Evolutionary conservation across 768 basidiomycete species (phyloP), one percentile per base, ranked within the genome.

Genomic region (Hypholoma fasciculare): DNA sequence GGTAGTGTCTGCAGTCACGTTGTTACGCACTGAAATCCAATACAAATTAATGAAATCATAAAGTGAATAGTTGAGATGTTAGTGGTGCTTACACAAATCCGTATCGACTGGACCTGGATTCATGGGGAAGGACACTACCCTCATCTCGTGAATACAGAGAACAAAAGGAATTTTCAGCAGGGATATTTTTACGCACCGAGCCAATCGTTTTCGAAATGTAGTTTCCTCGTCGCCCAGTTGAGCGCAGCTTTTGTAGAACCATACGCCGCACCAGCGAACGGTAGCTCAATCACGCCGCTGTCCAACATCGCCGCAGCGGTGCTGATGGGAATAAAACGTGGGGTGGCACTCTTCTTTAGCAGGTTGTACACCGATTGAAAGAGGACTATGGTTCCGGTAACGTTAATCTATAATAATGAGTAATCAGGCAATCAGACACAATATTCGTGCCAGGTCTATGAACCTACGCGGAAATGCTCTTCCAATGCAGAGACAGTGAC

Each of bases 131-230:
- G 52, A 14, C 9, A 42, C 52, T 52, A 27, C 20, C 14, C 9
- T 2, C 5, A 14, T 17, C 30, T 20, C 7, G 23, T 20, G 1
- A 48, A 7, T 48, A 6, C 5, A 6, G 13, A 7, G 13, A 48
- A 4, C 4, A 23, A 12, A 17, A 42, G 12, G 9, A 52, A 1
- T 37, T 13, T 17, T 7, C 30, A 9, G 30, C 7, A 34, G 30
- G 6, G 30, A 7, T 34, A 3, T 34, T 7, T 9, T 5, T 1
- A 39, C 51, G n/a, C 20, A 52, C 51, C 38, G 9, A 57, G 56
- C 56, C 56, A 57, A 6, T 57, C 56, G 27, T 57, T 57, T 11
- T 44, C 56, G 14, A 50, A 57, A 20, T 57, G 56, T 11, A 57
- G 51, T 14, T 57, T 51, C 7, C 56, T 36, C 1, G 56, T 50